Evolutionary conservation across 2,329 filamentous ascomycete genomes (phyloP).

Genomic region (Neofusicoccum parvum): DNA sequence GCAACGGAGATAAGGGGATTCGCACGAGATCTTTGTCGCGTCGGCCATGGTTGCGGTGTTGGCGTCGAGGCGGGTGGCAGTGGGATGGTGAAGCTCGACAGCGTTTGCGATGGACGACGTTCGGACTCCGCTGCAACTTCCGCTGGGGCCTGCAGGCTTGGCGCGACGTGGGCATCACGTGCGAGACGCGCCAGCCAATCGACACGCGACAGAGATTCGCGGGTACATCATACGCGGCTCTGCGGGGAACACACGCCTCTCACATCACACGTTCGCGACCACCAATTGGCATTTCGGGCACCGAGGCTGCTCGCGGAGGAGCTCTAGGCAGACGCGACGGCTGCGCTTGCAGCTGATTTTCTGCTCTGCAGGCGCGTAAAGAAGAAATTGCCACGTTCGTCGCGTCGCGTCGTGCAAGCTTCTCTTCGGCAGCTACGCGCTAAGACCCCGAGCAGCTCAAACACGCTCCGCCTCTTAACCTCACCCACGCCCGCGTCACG

Average conservation of each 20-base stretch:
- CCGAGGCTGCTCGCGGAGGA: background rate
- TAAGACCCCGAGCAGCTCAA: slow-evolving; percentile 6
- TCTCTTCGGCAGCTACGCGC: slow-evolving; percentile 9
- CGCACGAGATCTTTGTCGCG: slow-evolving; percentile 47
- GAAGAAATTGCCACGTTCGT: background rate
- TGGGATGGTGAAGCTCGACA: background rate
- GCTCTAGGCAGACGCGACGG: background rate
- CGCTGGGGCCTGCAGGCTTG: background rate
- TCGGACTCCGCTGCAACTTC: background rate
- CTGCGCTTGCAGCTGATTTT: background rate
- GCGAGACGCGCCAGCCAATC: background rate
- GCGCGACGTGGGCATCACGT: background rate
- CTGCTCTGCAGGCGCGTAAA: background rate
- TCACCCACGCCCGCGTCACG: slow-evolving; percentile 11
- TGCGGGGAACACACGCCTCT: background rate
- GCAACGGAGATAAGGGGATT: background rate
- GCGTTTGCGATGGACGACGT: slow-evolving; percentile 19
- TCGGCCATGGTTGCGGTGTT: slow-evolving; percentile 31
- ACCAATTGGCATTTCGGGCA: background rate
- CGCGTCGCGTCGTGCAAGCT: background rate
- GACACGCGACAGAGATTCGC: background rate
- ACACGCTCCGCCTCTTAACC: slow-evolving; percentile 13
- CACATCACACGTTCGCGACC: background rate
- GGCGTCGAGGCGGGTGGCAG: background rate
- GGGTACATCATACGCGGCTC: slow-evolving; percentile 7